These are phyloP conservation scores for Beauveria bassiana DNA, from an alignment of 2,329 filamentous ascomycete genomes.

Conservation along the genomic window DNA sequence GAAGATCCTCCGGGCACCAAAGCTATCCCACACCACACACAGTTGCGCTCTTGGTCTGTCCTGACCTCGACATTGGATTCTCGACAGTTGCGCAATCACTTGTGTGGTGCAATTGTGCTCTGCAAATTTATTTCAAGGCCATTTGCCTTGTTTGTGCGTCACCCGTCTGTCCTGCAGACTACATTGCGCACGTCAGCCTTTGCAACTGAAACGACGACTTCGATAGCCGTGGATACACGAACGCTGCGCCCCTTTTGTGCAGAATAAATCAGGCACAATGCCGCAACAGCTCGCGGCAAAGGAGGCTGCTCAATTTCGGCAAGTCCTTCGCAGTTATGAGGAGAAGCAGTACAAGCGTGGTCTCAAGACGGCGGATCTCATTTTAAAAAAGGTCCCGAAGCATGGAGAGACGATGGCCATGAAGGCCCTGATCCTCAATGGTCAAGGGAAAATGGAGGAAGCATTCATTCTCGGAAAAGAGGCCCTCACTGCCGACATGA, in stretches of 20 bases:
- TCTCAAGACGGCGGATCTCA: slow-evolving; percentile 92
- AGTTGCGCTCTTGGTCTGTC: slow-evolving; percentile 3
- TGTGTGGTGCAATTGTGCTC: background rate
- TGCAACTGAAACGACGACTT: background rate
- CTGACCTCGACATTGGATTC: slow-evolving; percentile 5
- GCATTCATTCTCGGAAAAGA: slow-evolving; percentile 90
- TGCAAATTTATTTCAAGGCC: background rate
- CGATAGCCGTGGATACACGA: slow-evolving; percentile 8
- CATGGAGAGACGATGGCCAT: slow-evolving; percentile 98
- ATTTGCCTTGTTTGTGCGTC: background rate
- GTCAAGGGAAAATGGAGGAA: slow-evolving; percentile 85
- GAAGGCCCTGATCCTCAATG: slow-evolving; percentile 96
- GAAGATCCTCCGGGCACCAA: slow-evolving; percentile 11
- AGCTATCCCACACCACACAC: background rate
- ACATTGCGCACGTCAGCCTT: background rate
- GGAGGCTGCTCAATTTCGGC: slow-evolving; percentile 88
- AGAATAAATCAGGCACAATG: slow-evolving; percentile 30
- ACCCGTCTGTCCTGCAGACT: background rate
- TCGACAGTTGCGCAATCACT: background rate
- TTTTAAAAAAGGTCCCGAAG: slow-evolving; percentile 86
- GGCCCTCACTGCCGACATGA: slow-evolving; percentile 93
- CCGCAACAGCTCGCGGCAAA: slow-evolving; percentile 72
- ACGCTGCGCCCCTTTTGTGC: background rate
- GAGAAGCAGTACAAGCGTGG: slow-evolving; percentile 96
- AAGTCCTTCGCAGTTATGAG: slow-evolving; percentile 93